Evolutionary conservation across 768 basidiomycete species (phyloP), one percentile per base, ranked within the genome.

Genomic region (Polyporus arcularius): DNA sequence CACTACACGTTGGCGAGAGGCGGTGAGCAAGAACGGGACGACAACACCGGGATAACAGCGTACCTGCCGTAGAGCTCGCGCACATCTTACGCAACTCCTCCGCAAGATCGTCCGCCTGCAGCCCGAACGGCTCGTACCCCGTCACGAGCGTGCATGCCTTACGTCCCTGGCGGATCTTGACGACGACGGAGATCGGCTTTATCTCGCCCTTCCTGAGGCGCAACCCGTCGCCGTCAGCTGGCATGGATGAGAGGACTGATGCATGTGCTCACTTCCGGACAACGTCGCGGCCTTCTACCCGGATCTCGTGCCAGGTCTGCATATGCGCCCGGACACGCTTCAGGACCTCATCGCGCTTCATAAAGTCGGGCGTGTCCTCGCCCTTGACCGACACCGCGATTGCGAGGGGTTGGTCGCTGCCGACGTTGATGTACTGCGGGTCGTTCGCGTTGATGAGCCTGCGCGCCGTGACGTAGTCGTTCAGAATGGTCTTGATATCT

Each of bases 61-160:
- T 59, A 89, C 91, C 84, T 46, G 90, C 87, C 5, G 94, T 90
- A 10, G 92, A 82, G 46, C 88, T 85, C 1, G 94, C 93, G 68
- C 94, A 96, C 2, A 79, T 67, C 72, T 84, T 89, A 58, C 86
- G 81, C 60, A 96, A 74, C 49, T 91, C 90, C 48, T 95, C 90
- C 1, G 88, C 87, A 73, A 95, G 84, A 31, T 84, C 82, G 11
- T 91, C 87, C 12, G 87, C 83, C 14, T 85, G 78, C 10, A 92
- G 73, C 30, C 83, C 75, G 72, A 88, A 97, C 0, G 88, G 81
- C 70, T 97, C 95, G 60, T 92, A 89, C 0, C 90, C 89, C 0
- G 86, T 85, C 54, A 96, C 80, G 48, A 89, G 74, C 1, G 94
- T 96, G 50, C 82, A 85, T 4, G 86, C 85, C 72, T 89, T 93